Conservation (phyloP, 2,329 filamentous ascomycete species). For the Fusarium chuoi region DNA sequence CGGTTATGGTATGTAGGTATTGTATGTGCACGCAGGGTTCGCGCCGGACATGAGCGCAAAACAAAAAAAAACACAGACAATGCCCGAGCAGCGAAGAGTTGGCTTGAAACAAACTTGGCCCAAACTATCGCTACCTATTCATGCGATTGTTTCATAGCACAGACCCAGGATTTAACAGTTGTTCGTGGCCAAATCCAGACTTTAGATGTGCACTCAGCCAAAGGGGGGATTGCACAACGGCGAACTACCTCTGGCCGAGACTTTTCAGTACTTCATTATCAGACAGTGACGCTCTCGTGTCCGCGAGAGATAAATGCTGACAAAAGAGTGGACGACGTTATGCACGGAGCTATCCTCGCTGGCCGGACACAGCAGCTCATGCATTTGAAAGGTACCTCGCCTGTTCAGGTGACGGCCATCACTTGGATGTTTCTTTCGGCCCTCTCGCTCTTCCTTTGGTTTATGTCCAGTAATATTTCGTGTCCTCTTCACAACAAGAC, state of each 20-base stretch:
- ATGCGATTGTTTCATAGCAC: neutral
- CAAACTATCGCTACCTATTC: neutral
- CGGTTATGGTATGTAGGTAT: no score
- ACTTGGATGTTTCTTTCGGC: neutral
- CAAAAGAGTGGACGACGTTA: neutral
- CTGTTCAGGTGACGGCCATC: neutral
- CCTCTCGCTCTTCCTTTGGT: neutral
- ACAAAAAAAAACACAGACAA: neutral
- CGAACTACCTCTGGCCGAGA: neutral
- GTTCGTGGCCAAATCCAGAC: no score
- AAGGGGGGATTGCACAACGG: neutral
- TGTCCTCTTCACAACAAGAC: neutral
- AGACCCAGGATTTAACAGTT: neutral
- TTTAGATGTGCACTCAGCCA: neutral
- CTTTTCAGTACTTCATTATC: neutral
- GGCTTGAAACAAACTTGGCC: neutral
- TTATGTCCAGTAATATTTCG: neutral
- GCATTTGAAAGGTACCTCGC: neutral
- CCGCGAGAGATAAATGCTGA: neutral
- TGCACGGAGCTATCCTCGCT: neutral
- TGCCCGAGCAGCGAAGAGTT: neutral
- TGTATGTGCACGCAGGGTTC: slow-evolving; percentile 1
- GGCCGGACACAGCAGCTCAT: neutral
- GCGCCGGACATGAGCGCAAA: neutral
- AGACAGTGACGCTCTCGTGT: neutral